A percentile compares a stretch with the other conserved stretches of the same genome.
phyloP scores from a whole-genome alignment of 75 land plant species.

The Selaginella tamariscina region DNA sequence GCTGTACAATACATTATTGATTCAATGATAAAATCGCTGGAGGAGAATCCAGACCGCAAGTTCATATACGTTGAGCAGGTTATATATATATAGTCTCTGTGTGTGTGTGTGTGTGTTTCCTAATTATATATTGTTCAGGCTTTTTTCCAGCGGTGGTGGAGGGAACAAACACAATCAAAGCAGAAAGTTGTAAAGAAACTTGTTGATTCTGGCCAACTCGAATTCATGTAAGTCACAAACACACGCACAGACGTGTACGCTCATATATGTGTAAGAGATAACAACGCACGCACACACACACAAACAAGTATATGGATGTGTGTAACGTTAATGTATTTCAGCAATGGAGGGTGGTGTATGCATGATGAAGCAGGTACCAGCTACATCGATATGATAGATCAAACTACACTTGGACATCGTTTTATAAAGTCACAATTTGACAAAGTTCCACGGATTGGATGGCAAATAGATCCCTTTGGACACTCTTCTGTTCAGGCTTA shows the following conservation, averaged over 20 bases:
- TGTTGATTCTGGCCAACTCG: constrained; percentile 71
- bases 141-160: constrained; percentile 99
- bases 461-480: constrained; percentile 90
- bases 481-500: constrained; percentile 84
- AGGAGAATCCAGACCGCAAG: constrained; percentile 71
- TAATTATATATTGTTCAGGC: constrained; percentile 40
- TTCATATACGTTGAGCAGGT: constrained; percentile 88
- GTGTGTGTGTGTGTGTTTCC: background rate
- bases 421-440: constrained; percentile 52
- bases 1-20: constrained; percentile 87
- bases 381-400: constrained; percentile 77
- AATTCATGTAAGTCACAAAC: constrained; percentile 54
- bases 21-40: constrained; percentile 60
- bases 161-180: constrained; percentile 50
- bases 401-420: constrained; percentile 66
- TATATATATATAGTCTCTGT: background rate
- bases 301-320: background rate
- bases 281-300: too few species aligned
- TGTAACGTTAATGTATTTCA: constrained; percentile 14
- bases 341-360: constrained; percentile 85
- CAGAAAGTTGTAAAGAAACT: constrained; percentile 48
- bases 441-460: constrained; percentile 54
- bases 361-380: constrained; percentile 69
- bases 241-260: too few species aligned
- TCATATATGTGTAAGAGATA: too few species aligned